phyloP scores from a whole-genome alignment of 805 yeast species.

The Kodamaea leandrae region DNA sequence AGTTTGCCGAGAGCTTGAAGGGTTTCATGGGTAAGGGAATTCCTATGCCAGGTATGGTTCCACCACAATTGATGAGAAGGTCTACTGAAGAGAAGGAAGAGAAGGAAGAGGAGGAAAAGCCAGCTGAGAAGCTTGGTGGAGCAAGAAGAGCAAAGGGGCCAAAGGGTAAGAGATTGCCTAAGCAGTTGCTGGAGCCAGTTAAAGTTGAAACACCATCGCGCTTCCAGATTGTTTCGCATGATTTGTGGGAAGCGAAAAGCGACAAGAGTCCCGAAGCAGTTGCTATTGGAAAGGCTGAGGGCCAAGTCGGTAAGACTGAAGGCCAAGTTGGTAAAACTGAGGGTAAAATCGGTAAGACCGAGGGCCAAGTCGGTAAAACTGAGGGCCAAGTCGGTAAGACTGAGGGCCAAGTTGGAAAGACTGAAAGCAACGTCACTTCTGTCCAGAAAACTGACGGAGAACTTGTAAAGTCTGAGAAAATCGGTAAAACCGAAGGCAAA shows the following conservation, averaged over 20 bases:
- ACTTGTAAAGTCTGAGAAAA: background rate
- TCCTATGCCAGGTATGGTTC: conserved; percentile 53
- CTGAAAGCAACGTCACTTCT: background rate
- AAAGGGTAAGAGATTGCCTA: conserved; percentile 67
- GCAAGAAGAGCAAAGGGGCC: conserved; percentile 69
- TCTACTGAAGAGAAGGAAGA: conserved; percentile 13
- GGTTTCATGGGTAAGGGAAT: conserved; percentile 55
- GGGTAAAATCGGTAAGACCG: background rate
- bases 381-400: conserved; percentile 1
- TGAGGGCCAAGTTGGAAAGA: conserved; percentile 1
- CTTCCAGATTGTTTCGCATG: conserved; percentile 30
- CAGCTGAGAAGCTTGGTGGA: conserved; percentile 16
- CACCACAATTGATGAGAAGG: conserved; percentile 30
- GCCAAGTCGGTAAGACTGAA: conserved; percentile 1
- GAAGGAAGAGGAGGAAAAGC: conserved; percentile 12
- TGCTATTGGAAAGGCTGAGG: conserved; percentile 4
- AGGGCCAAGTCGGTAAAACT: background rate
- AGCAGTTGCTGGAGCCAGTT: conserved; percentile 45
- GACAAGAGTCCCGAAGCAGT: too few relatives aligned
- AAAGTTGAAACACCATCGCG: conserved; percentile 33
- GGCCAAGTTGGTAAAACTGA: conserved; percentile 1
- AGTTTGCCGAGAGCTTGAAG: conserved; percentile 57
- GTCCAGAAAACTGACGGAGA: conserved; percentile 1
- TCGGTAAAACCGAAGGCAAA: background rate
- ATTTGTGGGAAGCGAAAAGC: conserved; percentile 35